These are phyloP conservation scores for Juglanconis sp. DNA, from an alignment of 2,329 filamentous ascomycete genomes.

Conservation along the genomic window DNA sequence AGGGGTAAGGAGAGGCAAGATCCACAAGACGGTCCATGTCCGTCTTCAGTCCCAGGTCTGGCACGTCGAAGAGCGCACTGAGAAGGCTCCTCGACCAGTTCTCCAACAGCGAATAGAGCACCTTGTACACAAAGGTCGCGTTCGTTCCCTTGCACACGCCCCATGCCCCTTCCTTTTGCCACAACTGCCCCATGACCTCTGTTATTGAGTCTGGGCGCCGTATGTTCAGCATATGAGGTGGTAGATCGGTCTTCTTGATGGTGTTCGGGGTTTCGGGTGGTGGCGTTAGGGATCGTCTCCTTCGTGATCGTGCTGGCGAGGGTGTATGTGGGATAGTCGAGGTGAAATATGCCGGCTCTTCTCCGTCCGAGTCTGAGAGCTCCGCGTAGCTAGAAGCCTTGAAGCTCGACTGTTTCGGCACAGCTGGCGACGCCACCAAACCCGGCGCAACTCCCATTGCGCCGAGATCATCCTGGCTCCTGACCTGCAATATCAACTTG, in stretches of 20 bases:
- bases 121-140: constrained; percentile 84
- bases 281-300: constrained; percentile 29
- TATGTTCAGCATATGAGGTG: constrained; percentile 64
- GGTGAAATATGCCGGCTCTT: constrained; percentile 83
- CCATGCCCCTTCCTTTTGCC: constrained; percentile 84
- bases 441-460: constrained; percentile 27
- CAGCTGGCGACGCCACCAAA: not conserved
- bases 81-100: constrained; percentile 88
- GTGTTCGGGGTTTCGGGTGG: constrained; percentile 31
- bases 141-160: constrained; percentile 96
- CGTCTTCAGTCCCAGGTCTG: constrained; percentile 74
- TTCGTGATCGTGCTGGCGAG: constrained; percentile 37
- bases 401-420: constrained; percentile 17
- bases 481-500: constrained; percentile 86
- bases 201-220: constrained; percentile 76
- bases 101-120: constrained; percentile 82
- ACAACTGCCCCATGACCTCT: constrained; percentile 82
- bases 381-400: constrained; percentile 18
- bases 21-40: constrained; percentile 73
- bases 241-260: constrained; percentile 31
- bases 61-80: constrained; percentile 86
- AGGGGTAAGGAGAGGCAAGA: constrained; percentile 74
- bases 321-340: constrained; percentile 58
- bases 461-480: constrained; percentile 50
- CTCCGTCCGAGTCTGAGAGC: constrained; percentile 65